Evolutionary conservation across 2,329 filamentous ascomycete genomes (phyloP), one percentile per base, ranked within the genome.

Genomic region (Acarospora socialis): DNA sequence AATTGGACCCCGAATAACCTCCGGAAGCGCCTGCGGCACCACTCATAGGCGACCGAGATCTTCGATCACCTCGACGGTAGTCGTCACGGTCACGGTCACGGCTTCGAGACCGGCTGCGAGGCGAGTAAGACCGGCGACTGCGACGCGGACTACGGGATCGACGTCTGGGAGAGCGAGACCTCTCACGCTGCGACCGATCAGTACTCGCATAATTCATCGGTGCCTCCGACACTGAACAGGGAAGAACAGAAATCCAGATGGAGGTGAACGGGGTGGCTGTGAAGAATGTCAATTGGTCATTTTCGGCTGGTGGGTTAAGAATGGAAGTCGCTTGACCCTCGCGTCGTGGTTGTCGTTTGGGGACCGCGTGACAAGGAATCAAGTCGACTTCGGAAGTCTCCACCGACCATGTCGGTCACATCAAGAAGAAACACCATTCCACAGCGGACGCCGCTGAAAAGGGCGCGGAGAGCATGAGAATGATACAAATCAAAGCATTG

Each of bases 41-140:
- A 65, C 77, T 80, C 77, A 92, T 86, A 62, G 83, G 84, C 59
- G 80, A 90, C 55, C 81, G 80, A 57, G 77, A 84, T 57, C 79
- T 68, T 68, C 79, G 70, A 55, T 73, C 76, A 51, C 65, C 68
- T 57, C 77, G 74, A 53, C 80, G 77, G 54, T 80, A 80, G 47
- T 82, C 77, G 65, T 80, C 77, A 58, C 26, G 23, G 23, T 25
- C 23, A 25, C 23, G 23, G 18, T 22, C 23, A n/a, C 73, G 70
- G 57, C 79, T 84, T 50, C 73, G 70, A 56, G 80, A 86, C 56
- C 80, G 77, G 62, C 75, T 81, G 50, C 78, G 76, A 41, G 78
- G 77, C 38, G 79, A 82, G 55, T 80, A 84, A 32, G 80, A 86
- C 46, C 80, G 76, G 51, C 80, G 78, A 51, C 69, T 73, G 51